Base-by-base conservation (phyloP, 352 stramenopile species). In the Globisporangium canariense region DNA sequence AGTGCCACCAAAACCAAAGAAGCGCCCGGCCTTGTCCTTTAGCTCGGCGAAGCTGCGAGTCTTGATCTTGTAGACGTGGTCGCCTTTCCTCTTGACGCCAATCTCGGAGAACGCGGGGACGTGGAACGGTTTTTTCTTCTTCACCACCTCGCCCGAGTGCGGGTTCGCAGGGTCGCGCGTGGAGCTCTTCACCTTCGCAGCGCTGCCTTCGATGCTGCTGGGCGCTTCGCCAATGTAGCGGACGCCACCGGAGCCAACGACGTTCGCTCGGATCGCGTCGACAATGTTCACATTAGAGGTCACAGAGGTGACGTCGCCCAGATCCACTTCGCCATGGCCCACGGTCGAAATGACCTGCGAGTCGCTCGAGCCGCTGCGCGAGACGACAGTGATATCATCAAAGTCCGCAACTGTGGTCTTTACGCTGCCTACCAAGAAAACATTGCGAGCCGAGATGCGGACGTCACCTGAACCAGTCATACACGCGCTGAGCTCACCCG, bases 261-360 rank as follows among this genome's bases (percentile, higher is more conserved):
- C 46, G 22, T n/a, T 56, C 1, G 58, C 47, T n/a, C 49, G 28
- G 8, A 65, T 49, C 0, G 11, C 56, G 4, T 60, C 65, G 20
- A 34, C 14, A 20, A 64, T 55, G 3, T 28, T 41, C 13, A 72
- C 45, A 9, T 63, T 51, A 0, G 47, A 59, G 0, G 18, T 22
- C 1, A 50, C 20, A 5, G 51, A 58, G 28, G 60, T 30, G 2
- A 72, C 34, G 46, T 69, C 65, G 46, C 60, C 58, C 0, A 51
- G 52, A 13, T 75, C 65, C 3, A 75, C 50, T 8, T 55, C 40
- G 1, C 68, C 65, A 6, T 66, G 70, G 9, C 60, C 68, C 18
- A 55, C 38, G 16, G 70, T 53, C 16, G 53, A 62, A 32, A 69
- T 30, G 10, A 49, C 53, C 20, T 54, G 45, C 5, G 49, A 34